Conservation (phyloP, 192 early-diverging fungal species). For the Backusella sp. region DNA sequence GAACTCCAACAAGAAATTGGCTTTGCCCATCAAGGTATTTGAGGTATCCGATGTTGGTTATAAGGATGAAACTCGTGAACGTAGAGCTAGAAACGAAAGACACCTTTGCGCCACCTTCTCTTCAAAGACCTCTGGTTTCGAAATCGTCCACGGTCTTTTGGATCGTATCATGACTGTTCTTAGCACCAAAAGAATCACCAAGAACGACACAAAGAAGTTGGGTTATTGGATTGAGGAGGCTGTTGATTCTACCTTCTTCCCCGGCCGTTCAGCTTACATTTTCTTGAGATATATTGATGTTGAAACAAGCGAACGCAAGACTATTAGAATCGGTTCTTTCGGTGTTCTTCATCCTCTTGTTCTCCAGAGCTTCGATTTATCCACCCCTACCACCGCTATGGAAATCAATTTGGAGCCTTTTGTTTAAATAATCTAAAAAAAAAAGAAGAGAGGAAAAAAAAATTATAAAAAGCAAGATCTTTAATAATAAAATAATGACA, state of each 20-base stretch:
- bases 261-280: conserved; percentile 88
- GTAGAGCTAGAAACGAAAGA: conserved; percentile 86
- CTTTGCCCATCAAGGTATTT: conserved; percentile 92
- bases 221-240: conserved; percentile 84
- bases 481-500: background rate
- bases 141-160: conserved; percentile 89
- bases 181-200: conserved; percentile 47
- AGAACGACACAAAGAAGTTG: conserved; percentile 41
- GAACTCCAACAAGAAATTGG: conserved; percentile 79
- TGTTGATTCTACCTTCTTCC: conserved; percentile 84
- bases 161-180: conserved; percentile 89
- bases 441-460: background rate
- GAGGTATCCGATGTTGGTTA: conserved; percentile 94
- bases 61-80: conserved; percentile 80
- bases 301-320: conserved; percentile 32
- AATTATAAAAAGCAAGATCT: background rate
- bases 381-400: conserved; percentile 82
- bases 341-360: conserved; percentile 95
- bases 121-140: conserved; percentile 81
- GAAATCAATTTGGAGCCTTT: conserved; percentile 97
- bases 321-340: conserved; percentile 71
- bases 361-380: conserved; percentile 79
- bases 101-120: conserved; percentile 85
- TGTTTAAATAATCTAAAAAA: conserved; percentile 53
- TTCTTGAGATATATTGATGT: conserved; percentile 55